Conservation (phyloP, 371 early-diverging fungal species). For the Coemansia sp. region DNA sequence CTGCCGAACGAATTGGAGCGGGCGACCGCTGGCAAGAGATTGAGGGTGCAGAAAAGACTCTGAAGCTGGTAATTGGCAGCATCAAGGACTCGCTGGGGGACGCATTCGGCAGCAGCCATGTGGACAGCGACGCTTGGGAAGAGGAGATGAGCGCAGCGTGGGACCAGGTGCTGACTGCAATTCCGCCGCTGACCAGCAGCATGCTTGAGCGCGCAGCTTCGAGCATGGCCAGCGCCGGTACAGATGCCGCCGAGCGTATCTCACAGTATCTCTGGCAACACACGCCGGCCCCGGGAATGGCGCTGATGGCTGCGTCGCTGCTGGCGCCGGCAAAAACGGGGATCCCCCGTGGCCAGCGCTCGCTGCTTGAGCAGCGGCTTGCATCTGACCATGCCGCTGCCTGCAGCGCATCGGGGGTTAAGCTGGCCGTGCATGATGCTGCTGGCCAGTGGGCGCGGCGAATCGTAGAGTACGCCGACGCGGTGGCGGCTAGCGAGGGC, state of each 20-base stretch:
- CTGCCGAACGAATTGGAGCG: neutral
- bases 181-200: slow-evolving; percentile 19
- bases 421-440: neutral
- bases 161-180: slow-evolving; percentile 39
- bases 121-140: slow-evolving; percentile 6
- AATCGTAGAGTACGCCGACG: slow-evolving; percentile 8
- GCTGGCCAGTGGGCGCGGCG: slow-evolving; percentile 27
- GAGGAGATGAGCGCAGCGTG: slow-evolving; percentile 37
- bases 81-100: slow-evolving; percentile 35
- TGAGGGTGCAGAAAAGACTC: slow-evolving; percentile 41
- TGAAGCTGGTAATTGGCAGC: slow-evolving; percentile 39
- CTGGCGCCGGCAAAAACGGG: slow-evolving; percentile 27
- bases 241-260: neutral
- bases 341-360: slow-evolving; percentile 25
- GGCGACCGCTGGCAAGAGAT: slow-evolving; percentile 34
- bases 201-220: slow-evolving; percentile 16
- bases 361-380: slow-evolving; percentile 31
- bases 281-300: slow-evolving; percentile 43
- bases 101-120: neutral
- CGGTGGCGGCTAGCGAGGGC: slow-evolving; percentile 27
- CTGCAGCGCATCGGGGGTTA: neutral
- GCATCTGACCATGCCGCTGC: slow-evolving; percentile 16
- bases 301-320: slow-evolving; percentile 38
- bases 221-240: neutral
- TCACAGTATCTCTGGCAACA: slow-evolving; percentile 28